A percentile compares a stretch with the other conserved stretches of the same genome.
phyloP scores from a whole-genome alignment of 176 grass and related monocot genomes.

The Alopecurus myosuroides region DNA sequence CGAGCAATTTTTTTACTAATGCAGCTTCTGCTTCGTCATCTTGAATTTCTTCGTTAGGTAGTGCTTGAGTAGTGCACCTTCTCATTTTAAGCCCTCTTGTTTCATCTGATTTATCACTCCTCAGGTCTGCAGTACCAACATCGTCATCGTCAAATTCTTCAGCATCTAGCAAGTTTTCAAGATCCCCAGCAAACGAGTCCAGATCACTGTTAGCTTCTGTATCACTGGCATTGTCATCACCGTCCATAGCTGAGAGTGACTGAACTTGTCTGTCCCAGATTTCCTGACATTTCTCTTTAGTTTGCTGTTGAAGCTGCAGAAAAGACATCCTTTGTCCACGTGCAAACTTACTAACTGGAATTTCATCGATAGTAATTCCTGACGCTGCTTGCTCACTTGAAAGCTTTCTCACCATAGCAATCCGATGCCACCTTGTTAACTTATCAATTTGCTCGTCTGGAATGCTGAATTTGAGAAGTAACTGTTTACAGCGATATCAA shows the following conservation, averaged over 20 bases:
- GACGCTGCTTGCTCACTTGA: slow-evolving; percentile 94
- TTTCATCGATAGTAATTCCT: slow-evolving; percentile 83
- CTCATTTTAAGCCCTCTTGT: slow-evolving; percentile 89
- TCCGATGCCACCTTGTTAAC: slow-evolving; percentile 96
- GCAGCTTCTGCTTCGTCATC: slow-evolving; percentile 81
- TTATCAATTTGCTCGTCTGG: slow-evolving; percentile 97
- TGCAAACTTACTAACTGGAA: slow-evolving; percentile 90
- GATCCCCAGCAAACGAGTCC: slow-evolving; percentile 96
- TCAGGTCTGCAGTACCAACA: slow-evolving; percentile 52
- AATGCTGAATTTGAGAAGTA: slow-evolving; percentile 88
- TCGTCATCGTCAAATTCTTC: slow-evolving; percentile 94
- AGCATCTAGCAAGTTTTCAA: slow-evolving; percentile 92
- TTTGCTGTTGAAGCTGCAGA: slow-evolving; percentile 94
- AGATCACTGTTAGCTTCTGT: slow-evolving; percentile 83
- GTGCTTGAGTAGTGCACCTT: slow-evolving; percentile 52
- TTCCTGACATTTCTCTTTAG: slow-evolving; percentile 98
- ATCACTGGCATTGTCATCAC: slow-evolving; percentile 79
- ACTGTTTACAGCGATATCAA: slow-evolving; percentile 38
- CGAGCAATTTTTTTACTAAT: slow-evolving; percentile 71
- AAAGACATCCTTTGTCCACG: slow-evolving; percentile 96
- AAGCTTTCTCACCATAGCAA: slow-evolving; percentile 90
- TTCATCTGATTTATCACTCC: slow-evolving; percentile 52
- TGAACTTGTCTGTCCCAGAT: slow-evolving; percentile 98
- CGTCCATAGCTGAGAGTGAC: slow-evolving; percentile 74
- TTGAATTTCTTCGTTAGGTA: slow-evolving; percentile 83